phyloP scores from a whole-genome alignment of 2,329 filamentous ascomycete genomes.

The Xylariomycetidae sp. region DNA sequence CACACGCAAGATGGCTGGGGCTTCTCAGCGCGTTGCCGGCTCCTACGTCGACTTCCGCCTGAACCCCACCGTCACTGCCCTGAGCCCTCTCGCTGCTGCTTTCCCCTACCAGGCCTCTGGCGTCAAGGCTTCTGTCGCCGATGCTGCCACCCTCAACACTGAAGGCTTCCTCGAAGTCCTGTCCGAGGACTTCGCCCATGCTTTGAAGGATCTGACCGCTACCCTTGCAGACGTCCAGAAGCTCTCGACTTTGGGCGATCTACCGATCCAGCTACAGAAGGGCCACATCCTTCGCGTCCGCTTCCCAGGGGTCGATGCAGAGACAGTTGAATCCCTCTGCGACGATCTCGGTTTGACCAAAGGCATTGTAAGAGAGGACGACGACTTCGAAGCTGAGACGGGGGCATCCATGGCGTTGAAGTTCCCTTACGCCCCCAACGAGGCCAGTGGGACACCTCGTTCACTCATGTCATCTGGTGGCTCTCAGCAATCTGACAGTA shows the following conservation, averaged over 20 bases:
- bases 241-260: slow-evolving; percentile 70
- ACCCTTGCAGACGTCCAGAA: slow-evolving; percentile 76
- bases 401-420: slow-evolving; percentile 70
- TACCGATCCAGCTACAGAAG: slow-evolving; percentile 70
- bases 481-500: slow-evolving; percentile 37
- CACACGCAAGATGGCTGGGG: slow-evolving; percentile 53
- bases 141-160: slow-evolving; percentile 63
- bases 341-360: slow-evolving; percentile 79
- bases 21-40: slow-evolving; percentile 39
- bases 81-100: slow-evolving; percentile 62
- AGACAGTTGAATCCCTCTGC: slow-evolving; percentile 76
- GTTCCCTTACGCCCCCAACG: slow-evolving; percentile 76
- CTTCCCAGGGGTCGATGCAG: slow-evolving; percentile 84
- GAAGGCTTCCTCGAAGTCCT: slow-evolving; percentile 81
- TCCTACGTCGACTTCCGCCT: slow-evolving; percentile 85
- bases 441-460: slow-evolving; percentile 17
- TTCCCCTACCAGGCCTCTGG: slow-evolving; percentile 41
- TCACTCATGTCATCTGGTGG: slow-evolving; percentile 40
- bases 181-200: slow-evolving; percentile 80
- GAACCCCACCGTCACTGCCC: slow-evolving; percentile 82
- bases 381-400: slow-evolving; percentile 59
- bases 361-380: slow-evolving; percentile 72
- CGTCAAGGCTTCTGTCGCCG: slow-evolving; percentile 33
- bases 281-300: slow-evolving; percentile 67
- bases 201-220: slow-evolving; percentile 74